A percentile compares a stretch with the other conserved stretches of the same genome.
Conservation (phyloP, 805 yeast species). For the Geotrichum ghanense region DNA sequence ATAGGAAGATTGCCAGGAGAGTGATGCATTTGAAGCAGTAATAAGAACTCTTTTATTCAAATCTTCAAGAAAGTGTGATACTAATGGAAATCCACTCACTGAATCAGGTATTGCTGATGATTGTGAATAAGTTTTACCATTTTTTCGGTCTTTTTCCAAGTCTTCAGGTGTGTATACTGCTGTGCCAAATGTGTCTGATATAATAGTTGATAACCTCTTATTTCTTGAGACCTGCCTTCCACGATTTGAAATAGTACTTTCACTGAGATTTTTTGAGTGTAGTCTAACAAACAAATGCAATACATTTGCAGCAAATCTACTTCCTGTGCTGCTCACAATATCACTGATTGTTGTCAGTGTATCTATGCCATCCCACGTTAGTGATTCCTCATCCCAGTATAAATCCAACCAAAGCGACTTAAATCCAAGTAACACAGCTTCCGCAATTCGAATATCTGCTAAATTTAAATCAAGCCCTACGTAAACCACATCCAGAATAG, state of each 20-base stretch:
- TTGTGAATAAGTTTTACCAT: neutral
- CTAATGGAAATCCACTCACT: neutral
- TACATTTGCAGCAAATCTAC: neutral
- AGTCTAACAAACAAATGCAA: neutral
- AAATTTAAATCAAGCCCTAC: neutral
- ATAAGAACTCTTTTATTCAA: neutral
- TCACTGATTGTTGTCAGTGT: neutral
- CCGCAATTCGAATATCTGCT: neutral
- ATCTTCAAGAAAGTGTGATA: neutral
- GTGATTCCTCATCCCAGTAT: neutral
- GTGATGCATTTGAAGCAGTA: neutral
- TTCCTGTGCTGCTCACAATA: neutral
- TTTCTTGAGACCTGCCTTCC: neutral
- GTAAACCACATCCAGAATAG: neutral
- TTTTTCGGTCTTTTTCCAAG: neutral
- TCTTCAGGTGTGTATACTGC: slow-evolving; percentile 1
- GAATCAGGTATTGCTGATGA: neutral
- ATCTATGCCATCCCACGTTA: neutral
- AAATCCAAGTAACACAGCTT: neutral
- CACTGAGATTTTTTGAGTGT: neutral
- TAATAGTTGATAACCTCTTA: neutral
- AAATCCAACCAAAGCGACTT: neutral
- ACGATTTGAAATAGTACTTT: neutral
- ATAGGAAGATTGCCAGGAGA: neutral
- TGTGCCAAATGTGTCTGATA: neutral